Evolutionary conservation across 768 basidiomycete species (phyloP), one percentile per base, ranked within the genome.

Genomic region (Tubosaeta sp.): DNA sequence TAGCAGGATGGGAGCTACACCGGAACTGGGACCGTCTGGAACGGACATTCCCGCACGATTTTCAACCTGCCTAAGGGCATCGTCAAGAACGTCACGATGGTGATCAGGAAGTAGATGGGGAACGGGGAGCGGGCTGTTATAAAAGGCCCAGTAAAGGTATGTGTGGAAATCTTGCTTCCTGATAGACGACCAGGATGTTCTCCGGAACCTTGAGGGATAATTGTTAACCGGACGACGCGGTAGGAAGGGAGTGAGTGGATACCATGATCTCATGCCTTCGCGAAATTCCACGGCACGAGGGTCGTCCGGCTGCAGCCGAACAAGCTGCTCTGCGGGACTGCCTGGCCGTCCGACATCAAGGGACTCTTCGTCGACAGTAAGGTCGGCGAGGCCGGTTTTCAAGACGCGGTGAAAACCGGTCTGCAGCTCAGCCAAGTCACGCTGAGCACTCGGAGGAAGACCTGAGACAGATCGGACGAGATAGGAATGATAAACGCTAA

Each of bases 91-190:
- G 7, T 63, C 65, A 25, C 69, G 72, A 44, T 81, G 80, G 3
- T 70, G 53, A 11, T 71, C 65, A 2, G 81, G 69, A 16, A 89
- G 64, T 25, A 66, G 47, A 11, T 82, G 74, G 5, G 70, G 62
- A 6, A 78, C 61, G 14, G 84, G 83, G 29, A 88, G 71, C 34
- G 81, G 74, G 5, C 77, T 73, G 61, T 86, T 86, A 68, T 84
- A 94, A 60, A 88, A 83, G 21, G 81, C 78, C 91, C 92, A 94
- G 50, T 89, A 83, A 27, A 95, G 71, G 87, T 90, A 94, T 52
- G 79, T 73, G 36, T 75, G 75, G 49, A 90, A 70, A 63, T 91
- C 81, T 34, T 78, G 71, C 16, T 72, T 74, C 39, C 74, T 81
- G 51, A 95, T 78, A 12, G 77, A 72, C 0, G 84, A 84, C 87